Evolutionary conservation across 2,329 filamentous ascomycete genomes (phyloP).

Genomic region (Immersiporthe knoxdaviesiana): DNA sequence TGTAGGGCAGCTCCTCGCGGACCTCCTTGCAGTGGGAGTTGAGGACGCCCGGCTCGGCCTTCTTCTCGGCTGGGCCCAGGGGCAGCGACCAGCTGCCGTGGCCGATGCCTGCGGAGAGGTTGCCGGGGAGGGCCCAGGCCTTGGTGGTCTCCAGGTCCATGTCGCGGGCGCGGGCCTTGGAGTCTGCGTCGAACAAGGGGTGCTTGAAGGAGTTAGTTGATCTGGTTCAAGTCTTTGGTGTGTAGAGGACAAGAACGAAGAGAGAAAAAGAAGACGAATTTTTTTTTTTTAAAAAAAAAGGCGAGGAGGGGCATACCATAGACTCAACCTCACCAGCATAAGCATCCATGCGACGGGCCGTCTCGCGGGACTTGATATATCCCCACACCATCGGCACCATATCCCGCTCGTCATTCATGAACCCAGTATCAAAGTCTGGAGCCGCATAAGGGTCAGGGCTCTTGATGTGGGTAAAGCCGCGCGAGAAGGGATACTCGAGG

Average conservation of each 20-base stretch:
- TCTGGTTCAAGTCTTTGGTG: too few relatives aligned
- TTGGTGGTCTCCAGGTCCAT: constrained; percentile 78
- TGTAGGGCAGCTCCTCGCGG: constrained; percentile 69
- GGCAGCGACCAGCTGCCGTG: constrained; percentile 73
- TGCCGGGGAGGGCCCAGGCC: constrained; percentile 72
- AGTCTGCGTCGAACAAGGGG: constrained; percentile 73
- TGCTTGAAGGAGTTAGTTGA: constrained; percentile 49
- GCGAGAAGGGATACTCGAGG: constrained; percentile 76
- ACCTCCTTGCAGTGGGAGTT: constrained; percentile 67
- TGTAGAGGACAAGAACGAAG: too few relatives aligned
- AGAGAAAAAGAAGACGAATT: too few relatives aligned
- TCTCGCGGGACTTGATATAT: constrained; percentile 82
- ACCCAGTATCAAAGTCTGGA: constrained; percentile 79
- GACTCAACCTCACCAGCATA: constrained; percentile 73
- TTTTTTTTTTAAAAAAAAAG: too few relatives aligned
- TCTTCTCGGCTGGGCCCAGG: constrained; percentile 56
- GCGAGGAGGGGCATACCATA: constrained; percentile 42
- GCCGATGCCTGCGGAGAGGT: constrained; percentile 71
- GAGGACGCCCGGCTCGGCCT: constrained; percentile 51
- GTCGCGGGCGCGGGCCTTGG: constrained; percentile 69
- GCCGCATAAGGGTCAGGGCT: constrained; percentile 73
- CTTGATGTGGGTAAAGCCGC: constrained; percentile 71
- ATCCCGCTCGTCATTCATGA: constrained; percentile 84
- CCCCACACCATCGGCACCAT: constrained; percentile 87
- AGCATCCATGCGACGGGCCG: constrained; percentile 75